phyloP scores from a whole-genome alignment of 2,329 filamentous ascomycete species.

The Epichloe coenophiala region DNA sequence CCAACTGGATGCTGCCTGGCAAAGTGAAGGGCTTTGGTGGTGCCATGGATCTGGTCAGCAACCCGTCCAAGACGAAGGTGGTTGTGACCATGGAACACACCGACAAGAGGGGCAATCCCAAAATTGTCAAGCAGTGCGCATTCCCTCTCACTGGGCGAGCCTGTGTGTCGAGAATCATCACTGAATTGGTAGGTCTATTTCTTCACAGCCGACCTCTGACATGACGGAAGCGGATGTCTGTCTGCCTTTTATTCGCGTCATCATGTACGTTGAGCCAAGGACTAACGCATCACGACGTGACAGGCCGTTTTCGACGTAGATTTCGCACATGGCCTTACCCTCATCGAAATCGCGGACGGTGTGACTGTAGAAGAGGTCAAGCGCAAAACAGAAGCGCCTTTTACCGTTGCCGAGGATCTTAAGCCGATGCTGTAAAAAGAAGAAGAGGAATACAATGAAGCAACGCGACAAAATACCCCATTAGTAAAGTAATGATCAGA shows the following conservation, averaged over 20 bases:
- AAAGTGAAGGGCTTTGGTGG: conserved; percentile 91
- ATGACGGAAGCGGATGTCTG: not conserved
- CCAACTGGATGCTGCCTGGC: conserved; percentile 86
- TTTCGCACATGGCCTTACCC: conserved; percentile 63
- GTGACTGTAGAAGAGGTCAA: conserved; percentile 82
- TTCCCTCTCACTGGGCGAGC: conserved; percentile 84
- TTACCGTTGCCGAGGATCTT: conserved; percentile 66
- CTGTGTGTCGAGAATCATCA: conserved; percentile 85
- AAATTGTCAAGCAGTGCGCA: conserved; percentile 90
- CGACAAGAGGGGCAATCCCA: conserved; percentile 86
- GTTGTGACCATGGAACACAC: conserved; percentile 95
- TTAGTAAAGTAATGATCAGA: not conserved
- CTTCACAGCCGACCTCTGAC: conserved; percentile 7
- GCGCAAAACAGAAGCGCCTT: conserved; percentile 76
- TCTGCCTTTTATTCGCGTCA: not conserved
- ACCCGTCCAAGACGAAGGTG: conserved; percentile 78
- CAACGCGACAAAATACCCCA: not conserved
- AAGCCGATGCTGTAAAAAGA: conserved; percentile 60
- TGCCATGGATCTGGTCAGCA: conserved; percentile 86
- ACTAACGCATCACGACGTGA: not conserved
- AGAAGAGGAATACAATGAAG: not conserved
- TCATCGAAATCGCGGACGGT: conserved; percentile 77
- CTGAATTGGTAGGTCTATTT: conserved; percentile 52
- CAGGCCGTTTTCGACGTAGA: conserved; percentile 48
- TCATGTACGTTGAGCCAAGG: not conserved